Evolutionary conservation across 495 filamentous ascomycete genomes (phyloP).

Genomic region (Entonaema liquescens): DNA sequence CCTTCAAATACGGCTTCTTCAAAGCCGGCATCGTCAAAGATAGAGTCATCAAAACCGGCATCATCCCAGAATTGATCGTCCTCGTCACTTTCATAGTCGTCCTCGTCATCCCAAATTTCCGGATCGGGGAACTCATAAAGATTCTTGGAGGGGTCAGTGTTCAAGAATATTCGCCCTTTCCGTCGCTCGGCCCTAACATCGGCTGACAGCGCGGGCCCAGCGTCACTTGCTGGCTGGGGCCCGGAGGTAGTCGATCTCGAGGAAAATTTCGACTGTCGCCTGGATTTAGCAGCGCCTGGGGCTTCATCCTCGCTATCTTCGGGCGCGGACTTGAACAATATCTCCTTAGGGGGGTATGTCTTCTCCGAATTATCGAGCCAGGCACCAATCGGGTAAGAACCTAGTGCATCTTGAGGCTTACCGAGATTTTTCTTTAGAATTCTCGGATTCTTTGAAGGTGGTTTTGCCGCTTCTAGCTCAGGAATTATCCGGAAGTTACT

Average conservation of each 20-base stretch:
- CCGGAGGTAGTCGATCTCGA: not conserved
- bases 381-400: conserved; percentile 15
- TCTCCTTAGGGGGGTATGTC: not conserved
- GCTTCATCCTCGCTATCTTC: not conserved
- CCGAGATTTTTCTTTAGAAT: conserved; percentile 15
- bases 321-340: not conserved
- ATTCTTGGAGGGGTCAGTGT: not conserved
- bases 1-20: not conserved
- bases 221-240: not conserved
- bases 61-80: conserved; percentile 28
- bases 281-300: not conserved
- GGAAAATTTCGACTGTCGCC: not conserved
- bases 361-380: not conserved
- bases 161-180: conserved; percentile 26
- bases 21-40: not conserved
- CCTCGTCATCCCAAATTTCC: conserved; percentile 4
- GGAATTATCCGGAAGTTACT: not conserved
- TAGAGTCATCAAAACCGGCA: conserved; percentile 18
- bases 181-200: conserved; percentile 21
- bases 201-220: not conserved
- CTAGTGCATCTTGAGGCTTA: conserved; percentile 12
- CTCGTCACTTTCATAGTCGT: not conserved
- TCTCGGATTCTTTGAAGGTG: not conserved
- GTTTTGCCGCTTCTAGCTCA: not conserved
- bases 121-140: conserved; percentile 33